Base-by-base conservation (phyloP, 108 stramenopile genomes). In the Tribonema minus region DNA sequence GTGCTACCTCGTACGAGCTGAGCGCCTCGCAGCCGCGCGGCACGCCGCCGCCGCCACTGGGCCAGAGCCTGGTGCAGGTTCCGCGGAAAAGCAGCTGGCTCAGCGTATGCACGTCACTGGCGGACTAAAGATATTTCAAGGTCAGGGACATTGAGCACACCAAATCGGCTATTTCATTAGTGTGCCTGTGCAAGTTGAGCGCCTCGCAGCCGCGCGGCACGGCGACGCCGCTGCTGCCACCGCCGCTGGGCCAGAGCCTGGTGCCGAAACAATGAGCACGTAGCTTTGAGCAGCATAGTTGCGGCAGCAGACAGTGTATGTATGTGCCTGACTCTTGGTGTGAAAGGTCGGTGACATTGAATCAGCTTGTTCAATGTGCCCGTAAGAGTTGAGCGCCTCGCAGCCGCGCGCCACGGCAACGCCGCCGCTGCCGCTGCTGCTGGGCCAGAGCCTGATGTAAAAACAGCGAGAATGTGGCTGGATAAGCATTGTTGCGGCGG, bases 371-470 rank as follows among this genome's bases (percentile, higher is more conserved):
- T n/a, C n/a, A n/a, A n/a, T n/a, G n/a, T n/a, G n/a, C n/a, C 90
- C 90, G 61, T 90, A 90, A 36, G 84, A 86, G 61, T 89, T 90
- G 58, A 88, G 88, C 0, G 86, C 85, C 69, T 90, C 90, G 23
- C 38, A 20, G 9, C 84, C 79, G 25, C 34, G 27, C 15, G 36
- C 39, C 34, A 65, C 72, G n/a, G n/a, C n/a, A n/a, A n/a, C n/a
- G n/a, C n/a, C n/a, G n/a, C n/a, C n/a, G 9, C 46, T 54, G 46
- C 46, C 20, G 15, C 9, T 54, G 46, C 46, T 20, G 20, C 46
- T 54, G 20, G 46, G 20, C 46, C 46, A 54, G 15, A 54, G 46
- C 46, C 46, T 54, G 46, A n/a, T n/a, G n/a, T n/a, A n/a, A n/a
- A n/a, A n/a, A n/a, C n/a, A n/a, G n/a, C n/a, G n/a, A n/a, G n/a